Evolutionary conservation across 1,284 basidiomycete genomes (phyloP).

Genomic region (Microbotryum silenes-acaulis): DNA sequence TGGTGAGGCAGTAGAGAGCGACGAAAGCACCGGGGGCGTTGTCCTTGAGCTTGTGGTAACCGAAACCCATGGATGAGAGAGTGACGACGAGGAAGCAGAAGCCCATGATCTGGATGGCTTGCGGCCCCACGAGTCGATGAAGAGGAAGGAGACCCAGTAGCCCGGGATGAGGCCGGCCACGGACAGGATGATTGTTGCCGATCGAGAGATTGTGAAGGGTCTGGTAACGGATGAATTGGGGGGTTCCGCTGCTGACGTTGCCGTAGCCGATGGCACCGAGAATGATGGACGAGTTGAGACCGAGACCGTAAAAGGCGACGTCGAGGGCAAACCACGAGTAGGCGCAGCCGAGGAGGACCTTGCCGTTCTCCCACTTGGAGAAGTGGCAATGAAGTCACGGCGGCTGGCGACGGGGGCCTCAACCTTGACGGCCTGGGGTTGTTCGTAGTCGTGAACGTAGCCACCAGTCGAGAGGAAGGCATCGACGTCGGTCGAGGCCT

Average conservation of each 20-base stretch:
- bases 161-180: slow-evolving; percentile 62
- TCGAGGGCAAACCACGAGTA: slow-evolving; percentile 55
- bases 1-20: slow-evolving; percentile 62
- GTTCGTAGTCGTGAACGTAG: slow-evolving; percentile 51
- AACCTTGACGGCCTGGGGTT: slow-evolving; percentile 49
- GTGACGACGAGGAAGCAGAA: slow-evolving; percentile 55
- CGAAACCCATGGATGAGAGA: slow-evolving; percentile 50
- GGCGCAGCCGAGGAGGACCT: slow-evolving; percentile 56
- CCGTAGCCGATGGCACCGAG: slow-evolving; percentile 50
- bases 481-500: slow-evolving; percentile 60
- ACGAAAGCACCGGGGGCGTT: slow-evolving; percentile 56
- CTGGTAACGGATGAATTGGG: slow-evolving; percentile 41
- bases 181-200: slow-evolving; percentile 48
- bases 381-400: slow-evolving; percentile 59
- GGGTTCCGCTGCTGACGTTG: slow-evolving; percentile 38
- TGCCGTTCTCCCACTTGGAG: slow-evolving; percentile 55
- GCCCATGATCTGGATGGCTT: slow-evolving; percentile 52
- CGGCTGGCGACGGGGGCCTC: slow-evolving; percentile 51
- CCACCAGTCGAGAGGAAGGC: slow-evolving; percentile 55
- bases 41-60: slow-evolving; percentile 57
- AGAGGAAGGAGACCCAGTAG: slow-evolving; percentile 61
- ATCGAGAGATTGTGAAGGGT: slow-evolving; percentile 43
- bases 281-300: slow-evolving; percentile 65
- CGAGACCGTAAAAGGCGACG: slow-evolving; percentile 59
- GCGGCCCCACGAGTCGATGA: slow-evolving; percentile 64